phyloP scores from a whole-genome alignment of 805 yeast species.

The Metschnikowia cerradonensis region DNA sequence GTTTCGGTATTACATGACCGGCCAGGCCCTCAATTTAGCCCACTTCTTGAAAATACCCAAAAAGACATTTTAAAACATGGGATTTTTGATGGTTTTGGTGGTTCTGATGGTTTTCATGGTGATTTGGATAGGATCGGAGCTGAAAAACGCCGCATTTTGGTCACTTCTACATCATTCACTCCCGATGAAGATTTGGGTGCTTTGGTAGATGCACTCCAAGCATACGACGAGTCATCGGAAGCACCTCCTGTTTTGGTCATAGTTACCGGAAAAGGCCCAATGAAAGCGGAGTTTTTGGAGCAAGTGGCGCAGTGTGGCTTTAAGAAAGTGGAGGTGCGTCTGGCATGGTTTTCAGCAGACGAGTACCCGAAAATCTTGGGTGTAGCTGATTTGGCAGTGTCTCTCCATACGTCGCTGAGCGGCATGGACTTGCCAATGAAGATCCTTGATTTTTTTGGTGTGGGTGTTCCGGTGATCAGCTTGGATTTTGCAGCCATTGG shows the following conservation, averaged over 20 bases:
- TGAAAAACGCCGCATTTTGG: slow-evolving; percentile 54
- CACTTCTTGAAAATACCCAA: slow-evolving; percentile 33
- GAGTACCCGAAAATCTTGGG: slow-evolving; percentile 77
- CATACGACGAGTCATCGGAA: slow-evolving; percentile 51
- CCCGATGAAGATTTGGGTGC: slow-evolving; percentile 87
- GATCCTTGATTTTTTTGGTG: slow-evolving; percentile 92
- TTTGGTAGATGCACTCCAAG: slow-evolving; percentile 62
- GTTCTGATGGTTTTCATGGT: too few relatives aligned
- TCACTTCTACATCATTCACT: slow-evolving; percentile 90
- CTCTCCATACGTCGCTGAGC: slow-evolving; percentile 86
- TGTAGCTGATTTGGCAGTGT: slow-evolving; percentile 81
- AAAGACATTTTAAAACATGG: slow-evolving; percentile 25
- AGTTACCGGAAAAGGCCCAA: slow-evolving; percentile 98
- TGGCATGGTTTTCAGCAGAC: slow-evolving; percentile 72
- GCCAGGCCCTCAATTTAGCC: slow-evolving; percentile 67
- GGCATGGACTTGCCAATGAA: slow-evolving; percentile 98
- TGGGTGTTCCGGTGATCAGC: slow-evolving; percentile 88
- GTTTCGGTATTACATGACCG: slow-evolving; percentile 77
- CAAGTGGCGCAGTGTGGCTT: slow-evolving; percentile 44
- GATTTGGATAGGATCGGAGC: too few relatives aligned
- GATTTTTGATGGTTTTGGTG: slow-evolving; percentile 20
- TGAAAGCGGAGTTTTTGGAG: slow-evolving; percentile 49
- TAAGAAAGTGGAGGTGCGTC: slow-evolving; percentile 50
- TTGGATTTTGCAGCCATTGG: slow-evolving; percentile 69
- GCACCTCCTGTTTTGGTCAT: slow-evolving; percentile 56